Evolutionary conservation across 2,329 filamentous ascomycete species (phyloP).

Genomic region (Phoma sp.): DNA sequence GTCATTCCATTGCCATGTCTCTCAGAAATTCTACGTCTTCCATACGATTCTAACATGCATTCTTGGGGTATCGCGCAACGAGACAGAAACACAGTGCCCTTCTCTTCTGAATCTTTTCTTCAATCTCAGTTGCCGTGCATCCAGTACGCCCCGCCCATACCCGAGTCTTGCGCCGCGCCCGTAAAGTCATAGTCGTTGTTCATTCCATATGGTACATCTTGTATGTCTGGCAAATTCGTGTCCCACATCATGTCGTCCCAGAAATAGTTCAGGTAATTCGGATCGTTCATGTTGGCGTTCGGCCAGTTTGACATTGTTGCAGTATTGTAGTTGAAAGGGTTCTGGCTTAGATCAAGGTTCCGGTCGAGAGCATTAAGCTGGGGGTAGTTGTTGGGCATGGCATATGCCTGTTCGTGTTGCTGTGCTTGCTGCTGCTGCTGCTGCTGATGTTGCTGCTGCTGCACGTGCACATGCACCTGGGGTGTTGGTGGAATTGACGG

Average conservation of each 20-base stretch:
- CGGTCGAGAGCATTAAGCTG: neutral
- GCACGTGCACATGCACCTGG: slow-evolving; percentile 2
- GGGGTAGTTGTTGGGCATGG: slow-evolving; percentile 24
- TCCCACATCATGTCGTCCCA: slow-evolving; percentile 55
- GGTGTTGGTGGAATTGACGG: slow-evolving; percentile 16
- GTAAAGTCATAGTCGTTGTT: slow-evolving; percentile 46
- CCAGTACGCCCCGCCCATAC: slow-evolving; percentile 41
- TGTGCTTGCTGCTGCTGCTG: neutral
- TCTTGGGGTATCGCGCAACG: slow-evolving; percentile 8
- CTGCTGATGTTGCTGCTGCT: slow-evolving; percentile 12
- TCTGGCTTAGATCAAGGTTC: slow-evolving; percentile 15
- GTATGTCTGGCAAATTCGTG: slow-evolving; percentile 46
- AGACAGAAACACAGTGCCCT: neutral
- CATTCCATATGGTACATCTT: slow-evolving; percentile 44
- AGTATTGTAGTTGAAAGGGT: slow-evolving; percentile 38
- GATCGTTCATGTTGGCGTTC: slow-evolving; percentile 33
- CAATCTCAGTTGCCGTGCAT: slow-evolving; percentile 43
- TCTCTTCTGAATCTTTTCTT: neutral
- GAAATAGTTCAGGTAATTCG: slow-evolving; percentile 43
- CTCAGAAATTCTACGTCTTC: neutral
- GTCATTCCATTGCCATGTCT: neutral
- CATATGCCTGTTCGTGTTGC: slow-evolving; percentile 21
- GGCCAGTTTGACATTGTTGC: slow-evolving; percentile 32
- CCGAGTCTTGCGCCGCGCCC: slow-evolving; percentile 42
- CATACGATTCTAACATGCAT: neutral